Evolutionary conservation across 106 monocot species (phyloP).

Genomic region (Dendrobium officinale): DNA sequence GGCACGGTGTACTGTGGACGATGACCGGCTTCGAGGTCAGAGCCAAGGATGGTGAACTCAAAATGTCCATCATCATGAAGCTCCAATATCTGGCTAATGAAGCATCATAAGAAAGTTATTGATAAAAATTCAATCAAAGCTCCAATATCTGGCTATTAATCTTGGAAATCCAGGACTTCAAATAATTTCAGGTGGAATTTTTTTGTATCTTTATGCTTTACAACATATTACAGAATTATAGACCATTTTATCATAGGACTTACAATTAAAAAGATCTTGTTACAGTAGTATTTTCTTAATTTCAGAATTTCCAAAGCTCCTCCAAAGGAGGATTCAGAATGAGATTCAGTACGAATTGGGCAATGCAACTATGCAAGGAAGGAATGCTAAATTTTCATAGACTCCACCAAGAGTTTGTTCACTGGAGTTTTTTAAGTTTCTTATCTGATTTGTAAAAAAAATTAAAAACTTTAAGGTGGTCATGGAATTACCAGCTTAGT

Average conservation of each 20-base stretch:
- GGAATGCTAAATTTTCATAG: neutral
- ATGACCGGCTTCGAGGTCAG: conserved; percentile 74
- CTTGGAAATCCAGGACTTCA: neutral
- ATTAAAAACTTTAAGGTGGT: neutral
- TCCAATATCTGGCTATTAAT: neutral
- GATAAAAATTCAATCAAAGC: neutral
- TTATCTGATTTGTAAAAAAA: neutral
- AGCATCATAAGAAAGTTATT: neutral
- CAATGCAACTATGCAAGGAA: neutral
- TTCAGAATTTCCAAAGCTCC: neutral
- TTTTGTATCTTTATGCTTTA: neutral
- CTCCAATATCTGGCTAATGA: conserved; percentile 67
- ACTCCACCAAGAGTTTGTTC: neutral
- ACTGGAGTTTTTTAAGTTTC: neutral
- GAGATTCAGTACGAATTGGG: neutral
- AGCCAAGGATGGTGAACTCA: conserved; percentile 59
- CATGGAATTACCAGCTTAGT: neutral
- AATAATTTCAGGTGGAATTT: neutral
- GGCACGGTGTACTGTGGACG: conserved; percentile 81
- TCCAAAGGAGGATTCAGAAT: neutral
- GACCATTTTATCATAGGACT: neutral
- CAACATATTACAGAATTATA: neutral
- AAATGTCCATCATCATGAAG: conserved; percentile 56
- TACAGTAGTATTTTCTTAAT: neutral
- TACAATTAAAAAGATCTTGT: neutral